Percentiles rank a stretch among this genome's conserved stretches.
Evolutionary conservation across 345 rosid genomes (phyloP).

Genomic region (Jatropha curcas): DNA sequence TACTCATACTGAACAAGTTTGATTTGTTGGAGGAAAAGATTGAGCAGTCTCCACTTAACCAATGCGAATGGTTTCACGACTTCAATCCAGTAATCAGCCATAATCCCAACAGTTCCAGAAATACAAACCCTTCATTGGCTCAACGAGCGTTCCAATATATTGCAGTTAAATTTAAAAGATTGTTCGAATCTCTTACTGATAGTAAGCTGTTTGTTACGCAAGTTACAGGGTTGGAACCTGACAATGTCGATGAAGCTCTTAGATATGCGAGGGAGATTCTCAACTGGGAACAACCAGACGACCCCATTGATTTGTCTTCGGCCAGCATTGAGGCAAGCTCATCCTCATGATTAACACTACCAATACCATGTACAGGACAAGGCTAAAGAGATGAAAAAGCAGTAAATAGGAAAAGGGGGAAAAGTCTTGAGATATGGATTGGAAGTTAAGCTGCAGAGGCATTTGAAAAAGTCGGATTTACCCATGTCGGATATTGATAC

Average conservation of each 20-base stretch:
- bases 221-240: conserved; percentile 59
- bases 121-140: conserved; percentile 48
- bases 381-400: too few species aligned
- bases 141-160: conserved; percentile 68
- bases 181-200: conserved; percentile 48
- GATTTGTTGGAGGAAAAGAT: conserved; percentile 80
- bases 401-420: background rate
- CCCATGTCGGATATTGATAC: too few species aligned
- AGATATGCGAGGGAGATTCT: conserved; percentile 65
- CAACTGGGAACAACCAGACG: conserved; percentile 55
- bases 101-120: conserved; percentile 29
- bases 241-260: conserved; percentile 56
- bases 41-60: conserved; percentile 50
- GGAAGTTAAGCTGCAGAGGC: too few species aligned
- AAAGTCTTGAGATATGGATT: too few species aligned
- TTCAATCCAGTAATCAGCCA: conserved; percentile 62
- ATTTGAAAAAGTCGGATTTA: too few species aligned
- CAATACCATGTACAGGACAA: background rate
- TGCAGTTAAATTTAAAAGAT: conserved; percentile 68
- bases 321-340: conserved; percentile 55
- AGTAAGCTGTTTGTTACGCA: conserved; percentile 58
- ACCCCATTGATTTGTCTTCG: conserved; percentile 41
- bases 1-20: conserved; percentile 72
- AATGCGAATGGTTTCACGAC: conserved; percentile 82
- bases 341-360: conserved; percentile 31